Conservation (phyloP, 1,139 yeast genomes). For the Pichia sp. region DNA sequence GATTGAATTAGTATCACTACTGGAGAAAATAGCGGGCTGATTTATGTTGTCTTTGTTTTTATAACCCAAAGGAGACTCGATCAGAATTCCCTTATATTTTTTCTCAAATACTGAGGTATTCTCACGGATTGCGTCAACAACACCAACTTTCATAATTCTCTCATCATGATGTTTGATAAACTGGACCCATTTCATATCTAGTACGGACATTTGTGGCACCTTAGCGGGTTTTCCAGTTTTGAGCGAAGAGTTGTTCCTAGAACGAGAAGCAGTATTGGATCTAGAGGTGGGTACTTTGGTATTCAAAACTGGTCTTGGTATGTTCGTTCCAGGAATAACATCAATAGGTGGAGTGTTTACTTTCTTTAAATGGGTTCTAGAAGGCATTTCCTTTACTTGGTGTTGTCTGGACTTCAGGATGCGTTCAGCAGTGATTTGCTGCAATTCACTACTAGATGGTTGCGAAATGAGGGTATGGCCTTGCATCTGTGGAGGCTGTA, state of each 20-base stretch:
- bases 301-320: slow-evolving; percentile 50
- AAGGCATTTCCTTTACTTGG: not conserved
- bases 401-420: slow-evolving; percentile 13
- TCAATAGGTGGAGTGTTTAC: slow-evolving; percentile 12
- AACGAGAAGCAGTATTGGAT: slow-evolving; percentile 21
- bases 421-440: slow-evolving; percentile 14
- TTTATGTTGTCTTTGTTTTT: slow-evolving; percentile 27
- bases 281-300: slow-evolving; percentile 33
- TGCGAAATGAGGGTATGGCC: not conserved
- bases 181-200: slow-evolving; percentile 68
- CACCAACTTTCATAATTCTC: slow-evolving; percentile 64
- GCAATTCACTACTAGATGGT: slow-evolving; percentile 8
- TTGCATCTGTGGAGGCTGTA: not conserved
- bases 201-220: slow-evolving; percentile 52
- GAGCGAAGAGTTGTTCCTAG: slow-evolving; percentile 23
- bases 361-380: not conserved
- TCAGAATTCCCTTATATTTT: slow-evolving; percentile 52
- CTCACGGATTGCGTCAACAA: slow-evolving; percentile 35
- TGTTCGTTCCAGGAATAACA: slow-evolving; percentile 54
- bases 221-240: slow-evolving; percentile 26
- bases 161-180: slow-evolving; percentile 63
- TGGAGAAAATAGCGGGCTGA: slow-evolving; percentile 11
- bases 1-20: slow-evolving; percentile 25
- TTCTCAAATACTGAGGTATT: slow-evolving; percentile 52
- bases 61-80: slow-evolving; percentile 57